Evolutionary conservation across 139 green algal genomes (phyloP).

Genomic region (Closterium sp.): DNA sequence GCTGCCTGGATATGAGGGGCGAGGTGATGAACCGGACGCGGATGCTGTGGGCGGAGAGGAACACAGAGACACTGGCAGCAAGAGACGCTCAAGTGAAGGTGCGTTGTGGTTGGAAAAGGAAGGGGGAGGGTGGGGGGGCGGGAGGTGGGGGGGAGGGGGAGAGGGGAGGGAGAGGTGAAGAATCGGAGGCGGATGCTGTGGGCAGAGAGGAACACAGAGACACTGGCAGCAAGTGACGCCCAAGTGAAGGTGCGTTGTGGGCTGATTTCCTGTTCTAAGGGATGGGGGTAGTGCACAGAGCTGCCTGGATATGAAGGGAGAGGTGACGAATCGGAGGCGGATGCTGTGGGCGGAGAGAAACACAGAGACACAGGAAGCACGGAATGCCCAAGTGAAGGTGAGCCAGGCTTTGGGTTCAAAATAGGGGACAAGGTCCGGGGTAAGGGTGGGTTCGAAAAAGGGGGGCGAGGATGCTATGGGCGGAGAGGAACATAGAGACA

Average conservation of each 20-base stretch:
- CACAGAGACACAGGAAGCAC: no score
- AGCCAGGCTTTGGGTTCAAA: no score
- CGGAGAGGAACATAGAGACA: not conserved
- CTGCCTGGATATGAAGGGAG: no score
- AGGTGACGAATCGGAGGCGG: not conserved
- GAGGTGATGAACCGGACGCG: not conserved
- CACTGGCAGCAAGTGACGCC: not conserved
- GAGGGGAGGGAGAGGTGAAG: not conserved
- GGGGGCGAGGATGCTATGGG: not conserved
- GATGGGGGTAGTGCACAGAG: no score
- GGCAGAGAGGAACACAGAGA: not conserved
- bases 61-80: not conserved
- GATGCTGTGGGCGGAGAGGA: not conserved
- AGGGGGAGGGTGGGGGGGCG: not conserved
- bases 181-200: not conserved
- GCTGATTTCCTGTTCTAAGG: no score
- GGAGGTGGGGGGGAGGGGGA: no score
- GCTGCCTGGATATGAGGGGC: not conserved
- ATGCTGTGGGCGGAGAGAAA: not conserved
- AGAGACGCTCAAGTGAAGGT: not conserved
- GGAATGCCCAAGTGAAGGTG: no score
- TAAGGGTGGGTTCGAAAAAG: no score
- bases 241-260: not conserved
- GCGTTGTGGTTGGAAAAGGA: not conserved
- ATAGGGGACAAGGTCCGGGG: no score